Conservation (phyloP, 1,139 yeast genomes). For the Protomyces gravidus region DNA sequence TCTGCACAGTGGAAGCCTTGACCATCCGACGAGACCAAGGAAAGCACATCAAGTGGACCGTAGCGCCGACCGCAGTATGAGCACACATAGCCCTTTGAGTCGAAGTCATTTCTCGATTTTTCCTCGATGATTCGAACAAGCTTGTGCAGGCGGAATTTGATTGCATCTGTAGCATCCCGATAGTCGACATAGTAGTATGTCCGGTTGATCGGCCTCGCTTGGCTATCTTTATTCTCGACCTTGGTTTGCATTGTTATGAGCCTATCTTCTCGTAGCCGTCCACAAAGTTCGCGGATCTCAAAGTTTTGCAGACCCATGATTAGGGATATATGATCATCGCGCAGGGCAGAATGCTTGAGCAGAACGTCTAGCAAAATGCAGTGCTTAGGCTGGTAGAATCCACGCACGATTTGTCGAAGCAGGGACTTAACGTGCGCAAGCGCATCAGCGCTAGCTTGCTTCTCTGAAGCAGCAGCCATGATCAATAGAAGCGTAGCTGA, state of each 20-base stretch:
- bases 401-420: slow-evolving; percentile 65
- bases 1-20: slow-evolving; percentile 79
- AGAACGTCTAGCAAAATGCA: slow-evolving; percentile 83
- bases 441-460: slow-evolving; percentile 2
- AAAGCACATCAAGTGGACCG: slow-evolving; percentile 80
- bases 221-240: slow-evolving; percentile 69
- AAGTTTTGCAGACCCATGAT: slow-evolving; percentile 47
- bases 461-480: not conserved
- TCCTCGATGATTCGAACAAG: slow-evolving; percentile 73
- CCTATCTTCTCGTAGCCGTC: slow-evolving; percentile 77
- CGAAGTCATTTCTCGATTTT: slow-evolving; percentile 72
- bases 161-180: slow-evolving; percentile 90
- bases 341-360: slow-evolving; percentile 70
- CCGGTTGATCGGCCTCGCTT: slow-evolving; percentile 63
- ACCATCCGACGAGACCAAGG: slow-evolving; percentile 71
- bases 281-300: slow-evolving; percentile 77
- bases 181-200: slow-evolving; percentile 83
- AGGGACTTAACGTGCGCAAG: slow-evolving; percentile 44
- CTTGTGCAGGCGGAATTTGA: slow-evolving; percentile 93
- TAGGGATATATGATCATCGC: slow-evolving; percentile 16
- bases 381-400: slow-evolving; percentile 81
- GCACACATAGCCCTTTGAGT: slow-evolving; percentile 91
- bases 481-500: not conserved
- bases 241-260: slow-evolving; percentile 42
- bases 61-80: slow-evolving; percentile 78